phyloP scores from a whole-genome alignment of 306 rosid species.

The Styphnolobium japonicum region DNA sequence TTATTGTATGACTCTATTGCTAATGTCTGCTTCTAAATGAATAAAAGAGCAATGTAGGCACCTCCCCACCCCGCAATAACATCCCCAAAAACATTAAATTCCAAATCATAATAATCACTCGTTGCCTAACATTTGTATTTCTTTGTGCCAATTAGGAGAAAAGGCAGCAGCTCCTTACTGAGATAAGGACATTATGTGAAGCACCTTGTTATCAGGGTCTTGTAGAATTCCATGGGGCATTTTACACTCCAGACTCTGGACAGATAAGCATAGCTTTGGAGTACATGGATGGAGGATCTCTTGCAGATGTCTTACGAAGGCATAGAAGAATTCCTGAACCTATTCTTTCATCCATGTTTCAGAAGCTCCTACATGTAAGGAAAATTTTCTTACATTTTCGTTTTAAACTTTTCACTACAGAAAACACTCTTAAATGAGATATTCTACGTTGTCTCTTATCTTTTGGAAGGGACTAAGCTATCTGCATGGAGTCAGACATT shows the following conservation, averaged over 20 bases:
- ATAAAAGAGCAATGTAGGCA: not conserved
- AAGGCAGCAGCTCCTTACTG: conserved; percentile 95
- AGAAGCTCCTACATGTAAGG: conserved; percentile 74
- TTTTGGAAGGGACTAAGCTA: conserved; percentile 79
- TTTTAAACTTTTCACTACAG: conserved; percentile 4
- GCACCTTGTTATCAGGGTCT: conserved; percentile 93
- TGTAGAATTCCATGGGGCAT: conserved; percentile 97
- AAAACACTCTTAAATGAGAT: not conserved
- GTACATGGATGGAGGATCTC: conserved; percentile 98
- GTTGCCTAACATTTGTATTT: conserved; percentile 6
- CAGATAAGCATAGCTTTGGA: conserved; percentile 98
- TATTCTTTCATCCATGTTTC: conserved; percentile 85
- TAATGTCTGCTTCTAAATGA: conserved; percentile 3
- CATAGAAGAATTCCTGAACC: conserved; percentile 76
- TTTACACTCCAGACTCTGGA: conserved; percentile 95
- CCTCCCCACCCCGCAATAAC: not conserved
- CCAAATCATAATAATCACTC: not conserved
- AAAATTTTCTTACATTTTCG: conserved; percentile 19
- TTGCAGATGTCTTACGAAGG: conserved; percentile 74
- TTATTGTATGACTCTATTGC: not conserved
- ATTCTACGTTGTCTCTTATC: conserved; percentile 18
- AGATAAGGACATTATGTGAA: conserved; percentile 92
- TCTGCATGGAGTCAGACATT: conserved; percentile 85
- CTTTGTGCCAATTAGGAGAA: conserved; percentile 64
- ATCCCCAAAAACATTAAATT: not conserved